These are phyloP conservation scores for Populus simonii DNA, from an alignment of 345 rosid genomes.

Conservation along the genomic window DNA sequence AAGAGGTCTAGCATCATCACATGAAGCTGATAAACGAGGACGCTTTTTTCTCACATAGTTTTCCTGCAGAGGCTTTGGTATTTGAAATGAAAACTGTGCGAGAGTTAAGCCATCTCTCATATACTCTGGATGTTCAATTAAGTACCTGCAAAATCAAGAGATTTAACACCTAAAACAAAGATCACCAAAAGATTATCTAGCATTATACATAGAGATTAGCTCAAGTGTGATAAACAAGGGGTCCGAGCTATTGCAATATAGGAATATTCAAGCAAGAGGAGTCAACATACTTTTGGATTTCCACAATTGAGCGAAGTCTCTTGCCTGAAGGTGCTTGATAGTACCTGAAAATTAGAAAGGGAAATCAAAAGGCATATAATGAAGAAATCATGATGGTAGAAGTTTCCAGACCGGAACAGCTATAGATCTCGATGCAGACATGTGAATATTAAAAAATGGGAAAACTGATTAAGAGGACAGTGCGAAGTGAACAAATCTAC, in stretches of 20 bases:
- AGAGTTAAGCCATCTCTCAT: constrained; percentile 39
- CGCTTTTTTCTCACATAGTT: constrained; percentile 71
- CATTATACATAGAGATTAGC: not conserved
- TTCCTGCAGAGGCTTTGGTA: constrained; percentile 66
- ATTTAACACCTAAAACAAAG: constrained; percentile 2
- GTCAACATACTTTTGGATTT: constrained; percentile 66
- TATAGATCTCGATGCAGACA: not conserved
- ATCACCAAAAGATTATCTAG: not conserved
- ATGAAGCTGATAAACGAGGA: constrained; percentile 29
- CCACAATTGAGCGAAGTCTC: constrained; percentile 81
- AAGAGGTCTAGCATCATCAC: constrained; percentile 28
- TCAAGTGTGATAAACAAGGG: not conserved
- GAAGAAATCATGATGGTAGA: not conserved
- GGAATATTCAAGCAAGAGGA: not conserved
- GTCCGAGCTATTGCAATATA: not conserved
- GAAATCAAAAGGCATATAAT: not conserved
- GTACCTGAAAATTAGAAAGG: constrained; percentile 48
- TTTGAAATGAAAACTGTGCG: constrained; percentile 70
- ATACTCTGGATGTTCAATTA: constrained; percentile 55
- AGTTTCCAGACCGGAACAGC: not conserved
- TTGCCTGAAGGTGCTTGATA: constrained; percentile 84
- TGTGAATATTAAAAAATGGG: not conserved
- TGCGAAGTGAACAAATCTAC: not conserved
- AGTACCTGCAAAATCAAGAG: constrained; percentile 42
- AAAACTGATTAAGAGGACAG: not conserved